Conservation (phyloP, 768 basidiomycete genomes). For the Cantharellus cinnabarinus region DNA sequence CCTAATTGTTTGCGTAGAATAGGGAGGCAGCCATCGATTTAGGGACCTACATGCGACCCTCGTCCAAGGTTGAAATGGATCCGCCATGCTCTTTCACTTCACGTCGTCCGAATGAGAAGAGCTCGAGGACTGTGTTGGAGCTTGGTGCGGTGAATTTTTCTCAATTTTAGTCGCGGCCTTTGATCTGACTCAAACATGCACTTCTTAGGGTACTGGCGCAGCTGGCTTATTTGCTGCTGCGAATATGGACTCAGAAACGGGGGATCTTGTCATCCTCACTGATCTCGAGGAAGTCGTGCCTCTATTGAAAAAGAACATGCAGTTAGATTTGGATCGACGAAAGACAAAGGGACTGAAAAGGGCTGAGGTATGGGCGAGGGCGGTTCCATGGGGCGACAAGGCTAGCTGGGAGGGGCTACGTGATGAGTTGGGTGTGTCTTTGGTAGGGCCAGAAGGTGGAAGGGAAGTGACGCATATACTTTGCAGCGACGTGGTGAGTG, state of each 20-base stretch:
- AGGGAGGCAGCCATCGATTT: not conserved
- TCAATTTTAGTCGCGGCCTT: not conserved
- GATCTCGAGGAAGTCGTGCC: not conserved
- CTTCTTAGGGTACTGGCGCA: not conserved
- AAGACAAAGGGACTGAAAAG: not conserved
- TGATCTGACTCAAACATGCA: not conserved
- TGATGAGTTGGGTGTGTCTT: not conserved
- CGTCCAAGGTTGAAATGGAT: not conserved
- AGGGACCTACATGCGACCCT: not conserved
- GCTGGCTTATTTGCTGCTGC: not conserved
- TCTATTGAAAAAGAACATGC: not conserved
- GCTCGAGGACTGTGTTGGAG: not conserved
- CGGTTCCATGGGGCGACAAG: not conserved
- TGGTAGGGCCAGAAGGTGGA: not conserved
- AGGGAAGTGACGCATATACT: not conserved
- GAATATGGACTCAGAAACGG: not conserved
- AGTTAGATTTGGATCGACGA: not conserved
- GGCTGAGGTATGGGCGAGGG: not conserved
- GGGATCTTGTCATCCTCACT: not conserved
- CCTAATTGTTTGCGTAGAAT: not conserved
- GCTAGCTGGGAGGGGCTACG: not conserved
- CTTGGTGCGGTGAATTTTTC: not conserved
- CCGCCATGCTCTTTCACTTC: not conserved
- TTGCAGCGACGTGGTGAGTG: not conserved
- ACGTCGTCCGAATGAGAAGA: not conserved